Conservation (phyloP, 2,329 filamentous ascomycete genomes). For the Trichophyton rubrum region DNA sequence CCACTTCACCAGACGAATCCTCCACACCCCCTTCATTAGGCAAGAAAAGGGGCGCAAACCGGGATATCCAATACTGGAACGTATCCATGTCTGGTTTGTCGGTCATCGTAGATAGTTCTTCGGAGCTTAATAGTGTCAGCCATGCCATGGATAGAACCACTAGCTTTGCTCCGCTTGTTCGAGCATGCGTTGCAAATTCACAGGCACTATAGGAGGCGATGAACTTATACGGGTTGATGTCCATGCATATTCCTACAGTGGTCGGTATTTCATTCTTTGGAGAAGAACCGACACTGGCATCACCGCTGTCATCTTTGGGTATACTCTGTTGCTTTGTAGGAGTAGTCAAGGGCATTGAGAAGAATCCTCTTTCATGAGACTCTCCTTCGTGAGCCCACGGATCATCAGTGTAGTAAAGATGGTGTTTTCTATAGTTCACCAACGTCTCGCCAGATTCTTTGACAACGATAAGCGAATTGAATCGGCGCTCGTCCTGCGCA, state of each 20-base stretch:
- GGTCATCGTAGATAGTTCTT: constrained; percentile 36
- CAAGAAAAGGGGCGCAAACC: constrained; percentile 42
- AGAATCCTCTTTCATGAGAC: constrained; percentile 18
- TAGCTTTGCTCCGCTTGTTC: constrained; percentile 37
- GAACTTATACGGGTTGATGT: constrained; percentile 52
- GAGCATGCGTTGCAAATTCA: constrained; percentile 47
- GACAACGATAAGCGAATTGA: constrained; percentile 49
- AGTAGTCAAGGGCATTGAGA: constrained; percentile 15
- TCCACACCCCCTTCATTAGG: constrained; percentile 20
- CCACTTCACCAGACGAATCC: constrained; percentile 8
- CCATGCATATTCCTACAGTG: constrained; percentile 41
- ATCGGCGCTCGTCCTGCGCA: constrained; percentile 20
- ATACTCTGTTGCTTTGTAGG: background rate
- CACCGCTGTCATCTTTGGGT: background rate
- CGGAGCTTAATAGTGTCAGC: constrained; percentile 40
- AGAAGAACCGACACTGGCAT: background rate
- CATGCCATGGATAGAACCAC: constrained; percentile 53
- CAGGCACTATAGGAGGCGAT: constrained; percentile 45
- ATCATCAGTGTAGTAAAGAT: constrained; percentile 56
- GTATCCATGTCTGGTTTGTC: constrained; percentile 46
- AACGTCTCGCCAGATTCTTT: constrained; percentile 43
- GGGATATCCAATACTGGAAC: constrained; percentile 50
- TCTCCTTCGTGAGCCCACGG: constrained; percentile 47
- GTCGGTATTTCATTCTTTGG: constrained; percentile 24
- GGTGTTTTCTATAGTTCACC: constrained; percentile 50